Conservation (phyloP, 805 yeast species). For the Cyberlindnera subsufficiens region DNA sequence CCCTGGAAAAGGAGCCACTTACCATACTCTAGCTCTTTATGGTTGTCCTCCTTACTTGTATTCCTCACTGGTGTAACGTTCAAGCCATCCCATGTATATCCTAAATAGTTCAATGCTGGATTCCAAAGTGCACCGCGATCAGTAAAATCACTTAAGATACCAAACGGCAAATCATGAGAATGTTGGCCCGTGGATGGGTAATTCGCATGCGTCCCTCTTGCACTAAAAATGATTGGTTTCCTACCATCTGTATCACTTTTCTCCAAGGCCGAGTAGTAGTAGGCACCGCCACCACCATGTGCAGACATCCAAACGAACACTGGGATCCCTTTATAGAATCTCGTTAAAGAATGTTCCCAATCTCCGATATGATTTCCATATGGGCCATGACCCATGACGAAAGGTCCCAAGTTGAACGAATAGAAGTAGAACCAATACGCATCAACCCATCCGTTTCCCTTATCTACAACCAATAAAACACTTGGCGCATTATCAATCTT, state of each 20-base stretch:
- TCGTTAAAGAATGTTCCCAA: constrained; percentile 92
- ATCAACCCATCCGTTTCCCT: constrained; percentile 92
- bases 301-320: constrained; percentile 93
- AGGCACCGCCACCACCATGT: constrained; percentile 96
- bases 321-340: constrained; percentile 80
- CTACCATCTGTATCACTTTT: constrained; percentile 19
- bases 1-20: constrained; percentile 78
- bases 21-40: constrained; percentile 19
- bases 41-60: constrained; percentile 20
- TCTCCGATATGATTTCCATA: constrained; percentile 97
- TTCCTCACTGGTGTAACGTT: constrained; percentile 34
- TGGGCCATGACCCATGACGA: constrained; percentile 96
- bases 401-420: constrained; percentile 91
- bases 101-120: constrained; percentile 75
- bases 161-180: constrained; percentile 91
- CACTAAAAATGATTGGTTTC: constrained; percentile 80
- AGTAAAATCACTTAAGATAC: constrained; percentile 85
- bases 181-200: constrained; percentile 95
- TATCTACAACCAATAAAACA: constrained; percentile 75
- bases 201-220: constrained; percentile 96
- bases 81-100: constrained; percentile 71
- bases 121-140: constrained; percentile 97
- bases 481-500: constrained; percentile 74
- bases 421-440: constrained; percentile 96
- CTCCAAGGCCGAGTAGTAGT: constrained; percentile 69